These are phyloP conservation scores for Aspergillus transmontanensis DNA, from an alignment of 2,329 filamentous ascomycete genomes.

Conservation along the genomic window DNA sequence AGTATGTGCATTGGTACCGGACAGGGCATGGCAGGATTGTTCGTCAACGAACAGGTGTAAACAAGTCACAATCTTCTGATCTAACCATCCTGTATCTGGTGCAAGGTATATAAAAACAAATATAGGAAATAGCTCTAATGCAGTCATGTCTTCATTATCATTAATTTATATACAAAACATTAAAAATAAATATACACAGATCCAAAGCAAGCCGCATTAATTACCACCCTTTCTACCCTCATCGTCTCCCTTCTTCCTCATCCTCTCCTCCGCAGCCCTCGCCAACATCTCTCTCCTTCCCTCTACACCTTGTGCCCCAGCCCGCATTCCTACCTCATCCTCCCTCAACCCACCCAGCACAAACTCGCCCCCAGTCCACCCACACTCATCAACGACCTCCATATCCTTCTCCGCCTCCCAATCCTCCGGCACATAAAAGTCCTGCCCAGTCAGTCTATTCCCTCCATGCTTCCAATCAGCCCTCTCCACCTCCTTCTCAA, in stretches of 20 bases:
- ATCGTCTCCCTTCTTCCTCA: conserved; percentile 54
- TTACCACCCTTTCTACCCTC: conserved; percentile 33
- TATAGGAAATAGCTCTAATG: not conserved
- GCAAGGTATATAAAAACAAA: not conserved
- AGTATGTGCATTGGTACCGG: conserved; percentile 82
- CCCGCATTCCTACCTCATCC: conserved; percentile 40
- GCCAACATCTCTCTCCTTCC: conserved; percentile 75
- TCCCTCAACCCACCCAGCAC: conserved; percentile 63
- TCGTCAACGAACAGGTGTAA: conserved; percentile 63
- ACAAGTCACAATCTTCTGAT: not conserved
- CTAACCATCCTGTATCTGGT: not conserved
- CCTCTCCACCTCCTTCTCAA: conserved; percentile 81
- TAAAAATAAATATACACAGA: not conserved
- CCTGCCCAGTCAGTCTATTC: conserved; percentile 59
- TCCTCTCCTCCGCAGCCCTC: conserved; percentile 69
- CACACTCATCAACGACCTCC: conserved; percentile 67
- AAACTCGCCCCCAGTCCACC: conserved; percentile 79
- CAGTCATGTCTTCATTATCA: conserved; percentile 6
- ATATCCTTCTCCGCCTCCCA: conserved; percentile 55
- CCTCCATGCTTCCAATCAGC: conserved; percentile 79
- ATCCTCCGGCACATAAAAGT: conserved; percentile 62
- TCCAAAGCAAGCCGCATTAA: conserved; percentile 6
- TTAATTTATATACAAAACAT: conserved; percentile 4
- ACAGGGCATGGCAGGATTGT: conserved; percentile 67
- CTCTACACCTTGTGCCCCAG: conserved; percentile 46